phyloP scores from a whole-genome alignment of 805 yeast genomes.

The Priceomyces medius region DNA sequence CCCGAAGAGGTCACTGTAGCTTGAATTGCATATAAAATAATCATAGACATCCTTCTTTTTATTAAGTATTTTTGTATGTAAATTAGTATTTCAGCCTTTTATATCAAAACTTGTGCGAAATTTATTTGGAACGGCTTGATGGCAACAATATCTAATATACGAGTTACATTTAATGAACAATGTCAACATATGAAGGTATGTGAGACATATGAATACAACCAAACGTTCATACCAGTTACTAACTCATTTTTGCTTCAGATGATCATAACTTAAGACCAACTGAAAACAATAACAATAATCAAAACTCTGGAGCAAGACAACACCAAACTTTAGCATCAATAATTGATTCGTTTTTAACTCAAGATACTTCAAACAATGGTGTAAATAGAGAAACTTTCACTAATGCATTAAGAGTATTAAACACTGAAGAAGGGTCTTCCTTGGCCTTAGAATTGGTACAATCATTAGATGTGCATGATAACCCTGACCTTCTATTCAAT shows the following conservation, averaged over 20 bases:
- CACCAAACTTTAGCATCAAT: conserved; percentile 31
- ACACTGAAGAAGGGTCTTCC: conserved; percentile 29
- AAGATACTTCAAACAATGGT: conserved; percentile 6
- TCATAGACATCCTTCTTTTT: too few species aligned
- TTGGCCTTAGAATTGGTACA: conserved; percentile 28
- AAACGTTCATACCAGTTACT: conserved; percentile 5
- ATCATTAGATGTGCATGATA: conserved; percentile 17
- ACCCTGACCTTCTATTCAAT: conserved; percentile 1
- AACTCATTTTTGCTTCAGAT: conserved; percentile 21
- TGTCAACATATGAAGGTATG: conserved; percentile 50
- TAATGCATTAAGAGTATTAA: conserved; percentile 30
- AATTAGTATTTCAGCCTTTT: too few species aligned
- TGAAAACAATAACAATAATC: conserved; percentile 4
- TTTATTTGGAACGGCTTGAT: too few species aligned
- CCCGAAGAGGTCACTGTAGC: too few species aligned
- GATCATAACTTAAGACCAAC: conserved; percentile 34
- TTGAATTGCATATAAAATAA: too few species aligned
- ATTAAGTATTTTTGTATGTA: too few species aligned
- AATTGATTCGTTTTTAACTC: conserved; percentile 35
- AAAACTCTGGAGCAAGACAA: conserved; percentile 20
- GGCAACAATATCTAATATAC: too few species aligned
- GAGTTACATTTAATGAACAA: conserved; percentile 12
- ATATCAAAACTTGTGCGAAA: too few species aligned
- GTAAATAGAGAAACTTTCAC: conserved; percentile 23
- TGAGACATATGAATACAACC: conserved; percentile 1